Evolutionary conservation across 2,329 filamentous ascomycete species (phyloP).

Genomic region (Clonostachys solani): DNA sequence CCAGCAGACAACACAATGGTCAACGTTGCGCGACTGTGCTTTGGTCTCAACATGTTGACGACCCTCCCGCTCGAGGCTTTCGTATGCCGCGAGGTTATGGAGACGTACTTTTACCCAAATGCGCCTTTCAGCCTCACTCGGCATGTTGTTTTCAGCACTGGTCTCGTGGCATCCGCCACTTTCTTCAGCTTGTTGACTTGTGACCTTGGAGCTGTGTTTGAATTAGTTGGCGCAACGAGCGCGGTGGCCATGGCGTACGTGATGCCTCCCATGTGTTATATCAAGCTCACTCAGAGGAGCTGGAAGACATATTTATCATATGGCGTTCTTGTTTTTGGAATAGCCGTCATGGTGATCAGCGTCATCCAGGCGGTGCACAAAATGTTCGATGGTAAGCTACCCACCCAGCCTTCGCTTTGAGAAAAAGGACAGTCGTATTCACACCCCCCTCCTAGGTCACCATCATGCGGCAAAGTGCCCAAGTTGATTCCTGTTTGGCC

Average conservation of each 20-base stretch:
- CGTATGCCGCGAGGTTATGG: conserved; percentile 95
- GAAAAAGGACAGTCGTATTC: too few species aligned
- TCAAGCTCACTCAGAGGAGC: conserved; percentile 79
- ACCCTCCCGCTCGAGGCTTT: conserved; percentile 95
- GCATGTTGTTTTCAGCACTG: conserved; percentile 82
- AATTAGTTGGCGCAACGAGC: conserved; percentile 91
- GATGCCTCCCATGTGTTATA: conserved; percentile 88
- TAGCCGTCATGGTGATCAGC: conserved; percentile 76
- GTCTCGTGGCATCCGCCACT: conserved; percentile 77
- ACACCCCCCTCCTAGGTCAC: background rate
- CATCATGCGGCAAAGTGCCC: conserved; percentile 4
- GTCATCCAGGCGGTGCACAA: conserved; percentile 69
- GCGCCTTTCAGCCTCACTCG: conserved; percentile 77
- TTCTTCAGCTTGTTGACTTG: conserved; percentile 78
- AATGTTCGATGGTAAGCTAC: conserved; percentile 47
- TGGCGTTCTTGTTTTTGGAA: conserved; percentile 73
- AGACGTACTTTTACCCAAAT: conserved; percentile 69
- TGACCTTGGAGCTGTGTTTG: conserved; percentile 90
- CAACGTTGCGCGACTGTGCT: conserved; percentile 90
- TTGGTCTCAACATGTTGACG: conserved; percentile 98
- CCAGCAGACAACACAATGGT: conserved; percentile 86
- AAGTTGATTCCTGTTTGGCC: background rate
- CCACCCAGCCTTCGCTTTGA: background rate
- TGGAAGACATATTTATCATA: conserved; percentile 71
- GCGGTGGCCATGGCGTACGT: conserved; percentile 95